Evolutionary conservation across 2,329 filamentous ascomycete genomes (phyloP).

Genomic region (Conoideocrella luteorostrata): DNA sequence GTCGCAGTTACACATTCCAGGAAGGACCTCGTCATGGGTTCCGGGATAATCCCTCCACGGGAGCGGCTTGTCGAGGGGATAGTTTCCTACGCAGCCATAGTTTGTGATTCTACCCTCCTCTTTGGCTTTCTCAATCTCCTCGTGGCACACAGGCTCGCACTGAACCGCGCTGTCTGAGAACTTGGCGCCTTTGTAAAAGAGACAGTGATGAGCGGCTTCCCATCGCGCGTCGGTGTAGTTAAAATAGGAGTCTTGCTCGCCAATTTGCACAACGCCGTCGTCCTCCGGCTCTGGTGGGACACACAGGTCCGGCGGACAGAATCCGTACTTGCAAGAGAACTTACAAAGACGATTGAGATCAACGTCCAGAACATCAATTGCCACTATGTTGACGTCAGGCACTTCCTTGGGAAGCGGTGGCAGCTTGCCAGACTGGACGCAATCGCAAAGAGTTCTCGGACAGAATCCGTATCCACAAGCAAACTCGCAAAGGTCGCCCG

Average conservation of each 20-base stretch:
- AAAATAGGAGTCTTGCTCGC: too few relatives aligned
- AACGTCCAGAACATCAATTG: neutral
- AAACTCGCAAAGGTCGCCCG: slow-evolving; percentile 1
- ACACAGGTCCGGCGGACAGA: neutral
- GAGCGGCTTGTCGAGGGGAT: neutral
- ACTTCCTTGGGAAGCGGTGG: neutral
- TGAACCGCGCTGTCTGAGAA: neutral
- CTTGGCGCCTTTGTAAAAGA: neutral
- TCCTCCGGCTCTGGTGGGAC: neutral
- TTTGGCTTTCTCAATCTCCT: neutral
- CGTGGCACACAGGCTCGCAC: neutral
- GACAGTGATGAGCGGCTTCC: neutral
- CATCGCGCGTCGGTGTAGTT: too few relatives aligned
- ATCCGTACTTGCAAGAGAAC: slow-evolving; percentile 1
- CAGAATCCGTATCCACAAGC: neutral
- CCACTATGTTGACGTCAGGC: too few relatives aligned
- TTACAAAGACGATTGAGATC: slow-evolving; percentile 3
- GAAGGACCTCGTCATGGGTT: too few relatives aligned
- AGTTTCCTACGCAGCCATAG: neutral
- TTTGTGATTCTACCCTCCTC: neutral
- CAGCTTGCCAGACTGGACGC: neutral
- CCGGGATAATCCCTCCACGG: too few relatives aligned
- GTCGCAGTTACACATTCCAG: slow-evolving; percentile 1
- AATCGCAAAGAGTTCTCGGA: neutral
- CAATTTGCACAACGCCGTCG: neutral